Evolutionary conservation across 768 basidiomycete genomes (phyloP).

Genomic region (Tulasnella sp.): DNA sequence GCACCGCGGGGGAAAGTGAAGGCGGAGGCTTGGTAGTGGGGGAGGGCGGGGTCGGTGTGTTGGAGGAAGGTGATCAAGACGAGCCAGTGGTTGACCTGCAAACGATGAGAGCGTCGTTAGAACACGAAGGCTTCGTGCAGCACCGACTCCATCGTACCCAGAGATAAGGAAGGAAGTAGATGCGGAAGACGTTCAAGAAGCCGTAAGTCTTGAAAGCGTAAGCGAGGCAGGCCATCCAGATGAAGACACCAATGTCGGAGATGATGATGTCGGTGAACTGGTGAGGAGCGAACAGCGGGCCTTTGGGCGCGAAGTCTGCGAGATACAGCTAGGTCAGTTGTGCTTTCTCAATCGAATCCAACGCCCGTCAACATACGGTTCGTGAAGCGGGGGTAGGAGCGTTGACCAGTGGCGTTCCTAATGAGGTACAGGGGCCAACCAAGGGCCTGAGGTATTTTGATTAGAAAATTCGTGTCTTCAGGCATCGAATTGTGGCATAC

Average conservation of each 20-base stretch:
- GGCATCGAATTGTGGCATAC: constrained; percentile 17
- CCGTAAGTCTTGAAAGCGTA: constrained; percentile 49
- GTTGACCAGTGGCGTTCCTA: constrained; percentile 77
- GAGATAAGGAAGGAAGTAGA: constrained; percentile 84
- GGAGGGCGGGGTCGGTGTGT: constrained; percentile 91
- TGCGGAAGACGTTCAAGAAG: constrained; percentile 57
- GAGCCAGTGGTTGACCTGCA: constrained; percentile 81
- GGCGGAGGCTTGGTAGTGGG: constrained; percentile 80
- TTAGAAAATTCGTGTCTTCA: background rate
- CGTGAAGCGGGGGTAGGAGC: constrained; percentile 59
- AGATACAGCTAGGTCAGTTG: background rate
- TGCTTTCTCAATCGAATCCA: background rate
- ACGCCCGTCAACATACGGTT: constrained; percentile 48
- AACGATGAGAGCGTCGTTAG: constrained; percentile 10
- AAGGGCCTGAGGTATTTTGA: constrained; percentile 35
- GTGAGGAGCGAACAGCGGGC: constrained; percentile 75
- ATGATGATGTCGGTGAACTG: constrained; percentile 65
- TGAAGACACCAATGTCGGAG: constrained; percentile 70
- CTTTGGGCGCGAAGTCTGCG: constrained; percentile 62
- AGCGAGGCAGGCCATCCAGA: constrained; percentile 55
- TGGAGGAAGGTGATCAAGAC: constrained; percentile 96
- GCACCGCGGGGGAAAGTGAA: constrained; percentile 95
- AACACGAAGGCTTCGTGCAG: background rate
- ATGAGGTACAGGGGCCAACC: constrained; percentile 85
- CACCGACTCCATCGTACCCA: constrained; percentile 39